Evolutionary conservation across 2,329 filamentous ascomycete genomes (phyloP).

Genomic region (Fusarium sp.): DNA sequence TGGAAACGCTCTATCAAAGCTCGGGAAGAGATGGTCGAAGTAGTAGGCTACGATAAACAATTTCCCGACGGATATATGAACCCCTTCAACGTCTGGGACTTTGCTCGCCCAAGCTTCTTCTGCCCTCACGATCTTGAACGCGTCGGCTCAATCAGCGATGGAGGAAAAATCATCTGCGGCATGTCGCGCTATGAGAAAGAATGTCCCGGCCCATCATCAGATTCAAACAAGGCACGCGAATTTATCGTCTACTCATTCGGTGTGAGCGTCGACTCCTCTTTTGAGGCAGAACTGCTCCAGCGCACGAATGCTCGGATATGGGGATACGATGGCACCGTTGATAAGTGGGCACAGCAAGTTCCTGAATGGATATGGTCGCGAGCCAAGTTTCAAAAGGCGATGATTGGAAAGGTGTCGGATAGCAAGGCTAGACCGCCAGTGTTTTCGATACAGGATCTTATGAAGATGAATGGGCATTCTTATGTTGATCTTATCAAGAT

Average conservation of each 20-base stretch:
- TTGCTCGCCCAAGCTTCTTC: not conserved
- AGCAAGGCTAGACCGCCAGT: not conserved
- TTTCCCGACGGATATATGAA: not conserved
- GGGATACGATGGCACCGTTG: not conserved
- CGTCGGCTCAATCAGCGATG: not conserved
- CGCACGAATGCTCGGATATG: constrained; percentile 1
- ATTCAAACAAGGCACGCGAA: not conserved
- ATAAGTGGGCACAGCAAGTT: not conserved
- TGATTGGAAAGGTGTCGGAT: not conserved
- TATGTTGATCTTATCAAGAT: not conserved
- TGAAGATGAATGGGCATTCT: not conserved
- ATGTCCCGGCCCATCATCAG: not conserved
- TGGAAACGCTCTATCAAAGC: not conserved
- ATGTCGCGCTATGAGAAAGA: constrained; percentile 1
- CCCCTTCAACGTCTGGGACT: not conserved
- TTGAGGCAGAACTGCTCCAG: not conserved
- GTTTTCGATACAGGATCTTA: not conserved
- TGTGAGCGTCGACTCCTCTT: not conserved
- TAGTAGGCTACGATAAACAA: not conserved
- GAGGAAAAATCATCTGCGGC: not conserved
- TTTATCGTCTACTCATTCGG: not conserved
- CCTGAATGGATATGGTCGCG: not conserved
- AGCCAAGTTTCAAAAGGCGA: not conserved
- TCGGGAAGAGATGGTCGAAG: not conserved
- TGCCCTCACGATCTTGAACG: not conserved